Percentiles rank a stretch among this genome's conserved stretches.
These are phyloP conservation scores for Caloboletus firmus DNA, from an alignment of 1,284 basidiomycete species.

Conservation along the genomic window DNA sequence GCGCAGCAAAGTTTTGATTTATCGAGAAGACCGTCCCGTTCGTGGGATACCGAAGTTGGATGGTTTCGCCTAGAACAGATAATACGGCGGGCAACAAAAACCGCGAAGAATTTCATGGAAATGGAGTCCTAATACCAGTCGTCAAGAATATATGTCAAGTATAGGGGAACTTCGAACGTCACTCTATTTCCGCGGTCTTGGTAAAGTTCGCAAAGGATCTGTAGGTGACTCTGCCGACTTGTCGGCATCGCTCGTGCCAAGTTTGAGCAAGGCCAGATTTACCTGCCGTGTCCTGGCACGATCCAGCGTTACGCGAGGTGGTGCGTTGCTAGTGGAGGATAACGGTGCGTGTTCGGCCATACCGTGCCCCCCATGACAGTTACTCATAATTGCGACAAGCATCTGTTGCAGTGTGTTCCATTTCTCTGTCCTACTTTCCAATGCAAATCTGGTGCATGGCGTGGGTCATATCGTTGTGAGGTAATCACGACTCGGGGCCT, in stretches of 20 bases:
- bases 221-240: not conserved
- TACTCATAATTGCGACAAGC: not conserved
- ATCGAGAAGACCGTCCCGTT: conserved; percentile 17
- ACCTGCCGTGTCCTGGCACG: conserved; percentile 1
- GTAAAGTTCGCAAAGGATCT: not conserved
- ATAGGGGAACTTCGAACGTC: not conserved
- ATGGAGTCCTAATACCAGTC: not conserved
- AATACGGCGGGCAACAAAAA: not conserved
- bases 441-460: not conserved
- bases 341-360: not conserved
- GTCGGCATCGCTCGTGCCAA: not conserved
- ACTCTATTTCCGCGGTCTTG: not conserved
- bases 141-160: not conserved
- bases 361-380: not conserved
- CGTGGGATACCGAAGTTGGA: conserved; percentile 23
- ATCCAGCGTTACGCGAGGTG: not conserved
- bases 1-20: conserved; percentile 16
- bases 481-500: not conserved
- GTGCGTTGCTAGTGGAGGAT: not conserved
- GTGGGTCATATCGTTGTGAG: not conserved
- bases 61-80: conserved; percentile 17
- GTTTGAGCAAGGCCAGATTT: conserved; percentile 9
- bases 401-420: not conserved
- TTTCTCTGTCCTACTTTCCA: not conserved
- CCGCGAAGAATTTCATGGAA: conserved; percentile 6